Percentiles rank a stretch among this genome's conserved stretches.
Conservation (phyloP, 352 stramenopile genomes). For the Saprolegnia diclina region DNA sequence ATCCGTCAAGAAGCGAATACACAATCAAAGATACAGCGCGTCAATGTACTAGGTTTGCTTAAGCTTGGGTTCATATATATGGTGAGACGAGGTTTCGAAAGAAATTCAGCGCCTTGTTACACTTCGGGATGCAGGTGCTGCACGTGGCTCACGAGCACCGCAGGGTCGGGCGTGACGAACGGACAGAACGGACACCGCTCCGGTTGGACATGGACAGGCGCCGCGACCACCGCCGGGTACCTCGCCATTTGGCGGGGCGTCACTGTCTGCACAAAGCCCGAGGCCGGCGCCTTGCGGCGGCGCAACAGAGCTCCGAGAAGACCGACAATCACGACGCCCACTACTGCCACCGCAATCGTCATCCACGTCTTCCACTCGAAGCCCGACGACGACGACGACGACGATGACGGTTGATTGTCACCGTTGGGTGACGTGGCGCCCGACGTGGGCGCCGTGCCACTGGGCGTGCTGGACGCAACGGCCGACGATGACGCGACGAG, state of each 20-base stretch:
- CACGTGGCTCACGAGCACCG: slow-evolving; percentile 64
- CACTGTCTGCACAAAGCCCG: neutral
- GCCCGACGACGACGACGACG: neutral
- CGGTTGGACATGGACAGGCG: slow-evolving; percentile 4
- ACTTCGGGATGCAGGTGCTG: slow-evolving; percentile 40
- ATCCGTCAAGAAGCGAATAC: too few species aligned
- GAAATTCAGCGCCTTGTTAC: neutral
- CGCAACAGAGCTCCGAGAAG: slow-evolving; percentile 36
- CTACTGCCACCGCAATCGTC: slow-evolving; percentile 40
- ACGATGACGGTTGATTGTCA: neutral
- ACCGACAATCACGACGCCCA: slow-evolving; percentile 44
- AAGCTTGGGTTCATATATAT: too few species aligned
- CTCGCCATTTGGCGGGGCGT: slow-evolving; percentile 11
- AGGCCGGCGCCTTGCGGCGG: slow-evolving; percentile 18
- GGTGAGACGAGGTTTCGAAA: too few species aligned
- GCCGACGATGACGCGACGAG: slow-evolving; percentile 70
- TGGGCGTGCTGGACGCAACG: neutral
- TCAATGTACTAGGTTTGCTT: too few species aligned
- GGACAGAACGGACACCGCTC: slow-evolving; percentile 63
- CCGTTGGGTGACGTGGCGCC: neutral
- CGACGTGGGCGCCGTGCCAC: neutral
- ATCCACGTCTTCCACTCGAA: slow-evolving; percentile 45
- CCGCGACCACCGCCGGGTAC: slow-evolving; percentile 14
- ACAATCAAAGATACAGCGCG: too few species aligned
- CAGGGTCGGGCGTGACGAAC: slow-evolving; percentile 42